Base-by-base conservation (phyloP, 768 basidiomycete species). In the Russula abietina region DNA sequence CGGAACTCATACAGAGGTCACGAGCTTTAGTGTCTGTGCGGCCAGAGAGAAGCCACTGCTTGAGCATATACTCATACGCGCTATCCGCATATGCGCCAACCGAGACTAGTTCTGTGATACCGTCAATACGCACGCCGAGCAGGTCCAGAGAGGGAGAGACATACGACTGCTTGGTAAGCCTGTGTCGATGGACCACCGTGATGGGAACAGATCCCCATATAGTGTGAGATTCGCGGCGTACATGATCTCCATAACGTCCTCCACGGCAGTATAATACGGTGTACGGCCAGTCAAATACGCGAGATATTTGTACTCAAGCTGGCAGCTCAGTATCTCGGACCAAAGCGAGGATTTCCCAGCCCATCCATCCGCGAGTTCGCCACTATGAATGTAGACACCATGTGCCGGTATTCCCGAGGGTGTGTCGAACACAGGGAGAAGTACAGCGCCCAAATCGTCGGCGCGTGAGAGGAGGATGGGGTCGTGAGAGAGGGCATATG, bases 231-330 rank as follows among this genome's bases (percentile, higher is more conserved):
- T 57, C 64, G 86, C 75, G 1, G 80, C 74, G 5, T 72, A 73
- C 56, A 91, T 74, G 24, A 77, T 62, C 46, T 79, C 74, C 67
- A 84, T 84, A 38, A 87, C 74, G 3, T 71, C 73, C 43, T 81
- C 77, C 1, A 78, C 84, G 81, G 85, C 61, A 33, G 83, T 77
- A 65, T 79, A 81, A 69, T 88, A 87, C 45, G 77, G 77, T 43
- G 78, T 76, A 57, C 88, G 85, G 1, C 89, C 89, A 0, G 91
- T 94, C 14, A 89, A 72, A 66, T 91, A 86, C 1, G 89, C 88
- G 4, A 98, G 81, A 68, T 95, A 95, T 65, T 87, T 82, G 73
- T 93, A 91, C 73, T 97, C 95, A 61, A 98, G 73, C 70, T 95
- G 92, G 62, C 90, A 78, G 55, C 83, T 92, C 8, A 85, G 87